Conservation (phyloP, 306 rosid species). For the Lathyrus sativus region DNA sequence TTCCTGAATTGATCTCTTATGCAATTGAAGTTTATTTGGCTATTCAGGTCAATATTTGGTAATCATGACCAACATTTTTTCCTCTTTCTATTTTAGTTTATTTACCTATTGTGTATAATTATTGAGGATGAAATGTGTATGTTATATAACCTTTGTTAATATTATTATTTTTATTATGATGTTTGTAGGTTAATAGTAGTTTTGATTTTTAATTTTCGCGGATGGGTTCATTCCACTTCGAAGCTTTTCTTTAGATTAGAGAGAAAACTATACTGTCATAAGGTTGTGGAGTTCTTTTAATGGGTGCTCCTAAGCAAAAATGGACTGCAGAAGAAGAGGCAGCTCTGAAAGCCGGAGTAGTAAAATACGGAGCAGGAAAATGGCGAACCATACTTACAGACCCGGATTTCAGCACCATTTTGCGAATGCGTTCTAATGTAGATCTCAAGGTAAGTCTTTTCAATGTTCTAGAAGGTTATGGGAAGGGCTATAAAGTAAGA, state of each 20-base stretch:
- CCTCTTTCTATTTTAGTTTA: neutral
- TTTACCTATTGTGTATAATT: neutral
- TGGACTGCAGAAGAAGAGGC: constrained; percentile 99
- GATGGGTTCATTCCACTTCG: constrained; percentile 21
- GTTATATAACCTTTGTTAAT: neutral
- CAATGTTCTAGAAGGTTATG: neutral
- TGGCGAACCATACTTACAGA: constrained; percentile 96
- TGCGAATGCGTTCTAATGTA: constrained; percentile 85
- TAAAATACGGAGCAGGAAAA: constrained; percentile 93
- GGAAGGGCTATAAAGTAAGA: constrained; percentile 10
- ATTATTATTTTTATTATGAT: constrained; percentile 5
- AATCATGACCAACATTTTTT: neutral
- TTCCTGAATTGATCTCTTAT: constrained; percentile 15
- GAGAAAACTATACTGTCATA: constrained; percentile 1
- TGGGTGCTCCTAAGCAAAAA: constrained; percentile 99
- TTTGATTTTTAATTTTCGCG: neutral
- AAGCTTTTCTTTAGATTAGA: constrained; percentile 35
- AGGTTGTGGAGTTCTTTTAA: constrained; percentile 43
- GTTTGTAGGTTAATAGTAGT: constrained; percentile 36
- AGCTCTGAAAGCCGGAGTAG: constrained; percentile 91
- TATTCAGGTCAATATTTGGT: neutral
- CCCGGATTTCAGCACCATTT: constrained; percentile 73
- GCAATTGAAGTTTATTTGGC: constrained; percentile 27
- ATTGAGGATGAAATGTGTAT: constrained; percentile 13
- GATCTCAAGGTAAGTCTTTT: constrained; percentile 78